Evolutionary conservation across 495 filamentous ascomycete genomes (phyloP), one percentile per base, ranked within the genome.

Genomic region (Pyrenula aspistea): DNA sequence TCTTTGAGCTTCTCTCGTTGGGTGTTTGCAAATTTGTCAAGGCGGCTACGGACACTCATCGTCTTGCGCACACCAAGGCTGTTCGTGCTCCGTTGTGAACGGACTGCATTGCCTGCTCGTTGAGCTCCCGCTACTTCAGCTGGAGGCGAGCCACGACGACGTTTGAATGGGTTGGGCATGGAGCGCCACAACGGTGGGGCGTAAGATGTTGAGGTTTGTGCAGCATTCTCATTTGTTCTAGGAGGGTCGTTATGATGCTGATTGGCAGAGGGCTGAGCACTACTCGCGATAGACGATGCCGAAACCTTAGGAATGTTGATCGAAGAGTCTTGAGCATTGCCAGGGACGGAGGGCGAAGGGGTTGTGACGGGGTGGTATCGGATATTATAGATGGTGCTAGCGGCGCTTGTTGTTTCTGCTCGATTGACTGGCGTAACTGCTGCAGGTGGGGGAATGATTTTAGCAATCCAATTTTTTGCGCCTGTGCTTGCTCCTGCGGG

Each of bases 331-430:
- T 20, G 23, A 21, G 2, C 2, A 24, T 3, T 68, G 63, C 68
- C 71, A 21, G 62, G 64, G 25, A 74, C 68, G 0, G 81, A 73
- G 3, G 75, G 75, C n/a, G 83, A 83, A n/a, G 84, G 75, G 60
- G 84, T 83, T 36, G 79, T 82, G 51, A 85, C 76, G n/a, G 87
- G 79, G 59, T 92, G 86, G 64, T 94, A 91, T 51, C 84, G 83
- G 53, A 96, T 79, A 56, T 85, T 83, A 61, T 96, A 95, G 12
- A 93, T 81, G 2, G 91, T 96, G 67, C 88, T 93, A 50, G 84
- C 80, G 15, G 83, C 82, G 67, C 84, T 87, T 15, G 83, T 80
- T 1, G 86, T 88, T 60, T 94, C 87, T n/a, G 83, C 81, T 56
- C 87, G 78, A 62, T 87, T 91, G 57, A 89, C 70, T 1, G 88